Evolutionary conservation across 2,329 filamentous ascomycete genomes (phyloP), one percentile per base, ranked within the genome.

Genomic region (Calonectria henricotiae): DNA sequence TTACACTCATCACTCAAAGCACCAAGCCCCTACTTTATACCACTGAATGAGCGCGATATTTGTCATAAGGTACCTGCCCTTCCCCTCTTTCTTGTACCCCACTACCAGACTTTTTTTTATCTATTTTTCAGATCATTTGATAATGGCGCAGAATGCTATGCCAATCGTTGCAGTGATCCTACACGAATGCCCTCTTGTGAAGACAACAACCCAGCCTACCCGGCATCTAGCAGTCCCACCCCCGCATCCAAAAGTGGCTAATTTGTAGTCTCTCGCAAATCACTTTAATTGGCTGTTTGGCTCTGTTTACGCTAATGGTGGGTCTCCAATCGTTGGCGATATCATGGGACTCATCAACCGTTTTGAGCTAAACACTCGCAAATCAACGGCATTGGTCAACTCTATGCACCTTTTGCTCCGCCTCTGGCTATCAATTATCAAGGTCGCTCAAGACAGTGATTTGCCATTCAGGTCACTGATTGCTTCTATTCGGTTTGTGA

Each of bases 211-310:
- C 7, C 32, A 17, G 8, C 20, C 43, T 46, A 46, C 43, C 20
- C 51, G 35, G 20, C 32, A 55, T 20, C n/a, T 27, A 9, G 23
- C 30, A 3, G 13, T 23, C n/a, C 49, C 49, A 37, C 11, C 49
- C 30, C 49, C 20, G 32, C 9, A 37, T 15, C 35, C 8, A 11
- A 8, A 9, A 13, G 35, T 3, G 35, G 12, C 51, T 15, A 58
- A 39, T 58, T 39, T 58, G 32, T 5, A 17, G 20, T 6, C 51
- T 25, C 32, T 58, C 51, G 51, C 51, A 58, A 58, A 27, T 58
- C 51, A 25, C 11, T 2, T 5, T 58, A 37, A 58, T 58, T 58
- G 51, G 51, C 20, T 58, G 9, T 3, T 39, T 39, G n/a, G 9
- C 4, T 20, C 5, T 17, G 23, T 58, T 58, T 7, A 39, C 32